Conservation (phyloP, 2,329 filamentous ascomycete species). For the Orbilia javanica region DNA sequence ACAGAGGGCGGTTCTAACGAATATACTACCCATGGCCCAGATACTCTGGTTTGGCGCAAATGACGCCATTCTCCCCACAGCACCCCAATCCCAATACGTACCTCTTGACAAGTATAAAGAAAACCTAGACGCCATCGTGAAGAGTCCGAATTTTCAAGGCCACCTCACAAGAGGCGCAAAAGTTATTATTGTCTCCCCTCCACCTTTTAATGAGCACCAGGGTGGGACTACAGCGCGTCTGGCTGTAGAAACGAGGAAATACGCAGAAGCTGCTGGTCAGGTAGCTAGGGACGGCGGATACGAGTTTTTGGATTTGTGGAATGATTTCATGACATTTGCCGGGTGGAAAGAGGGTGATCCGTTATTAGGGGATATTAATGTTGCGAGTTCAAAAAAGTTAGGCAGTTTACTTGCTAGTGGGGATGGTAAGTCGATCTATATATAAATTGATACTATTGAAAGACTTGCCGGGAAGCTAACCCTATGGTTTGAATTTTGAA, state of each 20-base stretch:
- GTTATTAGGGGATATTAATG: constrained; percentile 71
- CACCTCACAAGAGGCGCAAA: constrained; percentile 73
- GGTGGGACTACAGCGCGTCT: constrained; percentile 68
- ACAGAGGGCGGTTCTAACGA: background rate
- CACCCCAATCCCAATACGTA: constrained; percentile 79
- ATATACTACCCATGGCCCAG: constrained; percentile 66
- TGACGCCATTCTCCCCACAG: constrained; percentile 78
- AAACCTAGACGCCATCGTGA: constrained; percentile 79
- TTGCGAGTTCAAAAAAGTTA: constrained; percentile 71
- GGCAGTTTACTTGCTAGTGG: constrained; percentile 67
- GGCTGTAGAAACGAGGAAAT: constrained; percentile 74
- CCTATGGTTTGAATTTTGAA: background rate
- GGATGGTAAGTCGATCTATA: constrained; percentile 68
- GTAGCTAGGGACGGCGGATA: constrained; percentile 72
- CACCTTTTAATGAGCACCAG: constrained; percentile 72
- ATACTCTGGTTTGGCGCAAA: constrained; percentile 89
- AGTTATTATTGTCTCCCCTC: constrained; percentile 83
- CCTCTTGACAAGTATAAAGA: constrained; percentile 78
- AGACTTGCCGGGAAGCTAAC: background rate
- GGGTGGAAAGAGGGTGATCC: constrained; percentile 69
- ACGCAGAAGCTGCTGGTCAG: constrained; percentile 74
- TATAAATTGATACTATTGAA: background rate
- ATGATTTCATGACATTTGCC: constrained; percentile 77
- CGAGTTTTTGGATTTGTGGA: constrained; percentile 81
- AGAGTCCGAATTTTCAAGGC: constrained; percentile 75